Evolutionary conservation across 2,329 filamentous ascomycete genomes (phyloP).

Genomic region (Emergomyces orientalis): DNA sequence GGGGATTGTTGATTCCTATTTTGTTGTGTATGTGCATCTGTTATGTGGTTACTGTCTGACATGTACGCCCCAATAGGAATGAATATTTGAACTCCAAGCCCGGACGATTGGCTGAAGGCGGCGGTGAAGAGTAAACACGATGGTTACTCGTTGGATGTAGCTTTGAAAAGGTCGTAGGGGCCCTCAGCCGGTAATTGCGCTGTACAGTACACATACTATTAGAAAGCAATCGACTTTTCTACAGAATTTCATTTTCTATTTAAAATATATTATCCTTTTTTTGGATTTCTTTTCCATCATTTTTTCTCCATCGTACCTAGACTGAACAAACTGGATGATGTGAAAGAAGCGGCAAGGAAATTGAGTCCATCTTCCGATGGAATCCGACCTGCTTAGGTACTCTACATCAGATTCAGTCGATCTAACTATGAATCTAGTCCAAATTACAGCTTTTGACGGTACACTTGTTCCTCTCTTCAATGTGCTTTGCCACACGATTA

Average conservation of each 20-base stretch:
- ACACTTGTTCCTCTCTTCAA: neutral
- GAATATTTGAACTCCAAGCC: constrained; percentile 44
- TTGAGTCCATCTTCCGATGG: neutral
- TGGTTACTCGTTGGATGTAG: constrained; percentile 11
- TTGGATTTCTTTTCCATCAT: neutral
- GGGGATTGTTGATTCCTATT: constrained; percentile 9
- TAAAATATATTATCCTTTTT: neutral
- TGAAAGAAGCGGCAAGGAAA: neutral
- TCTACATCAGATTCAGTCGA: neutral
- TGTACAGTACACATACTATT: constrained; percentile 31
- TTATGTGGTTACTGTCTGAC: constrained; percentile 6
- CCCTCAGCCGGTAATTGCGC: constrained; percentile 21
- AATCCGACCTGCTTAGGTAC: neutral
- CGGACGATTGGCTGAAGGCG: constrained; percentile 31
- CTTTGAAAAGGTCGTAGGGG: neutral
- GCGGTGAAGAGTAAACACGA: constrained; percentile 24
- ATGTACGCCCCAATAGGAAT: constrained; percentile 30
- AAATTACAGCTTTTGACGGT: neutral
- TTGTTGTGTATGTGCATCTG: neutral
- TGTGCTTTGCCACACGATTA: neutral
- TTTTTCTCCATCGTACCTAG: neutral
- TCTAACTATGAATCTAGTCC: neutral
- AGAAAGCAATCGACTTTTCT: constrained; percentile 29
- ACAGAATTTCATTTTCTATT: neutral
- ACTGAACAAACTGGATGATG: neutral